Evolutionary conservation across 805 yeast genomes (phyloP), one percentile per base, ranked within the genome.

Genomic region (Hyphopichia homilentoma): DNA sequence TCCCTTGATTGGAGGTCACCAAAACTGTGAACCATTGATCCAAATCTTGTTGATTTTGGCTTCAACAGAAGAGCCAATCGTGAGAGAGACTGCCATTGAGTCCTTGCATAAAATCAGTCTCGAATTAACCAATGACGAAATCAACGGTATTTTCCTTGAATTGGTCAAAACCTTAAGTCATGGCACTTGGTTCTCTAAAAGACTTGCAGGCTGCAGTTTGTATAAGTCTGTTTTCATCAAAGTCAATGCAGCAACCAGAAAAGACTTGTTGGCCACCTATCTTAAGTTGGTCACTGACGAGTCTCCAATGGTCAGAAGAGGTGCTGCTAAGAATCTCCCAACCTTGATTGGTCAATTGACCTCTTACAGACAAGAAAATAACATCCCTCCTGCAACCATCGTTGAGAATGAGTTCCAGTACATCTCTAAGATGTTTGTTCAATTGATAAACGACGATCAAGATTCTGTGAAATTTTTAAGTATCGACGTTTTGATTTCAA

Each of bases 301-400:
- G 38, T 85, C 95, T 13, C 98, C 99, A 40, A 88, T 93, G 96
- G 97, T 93, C 14, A 80, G 96, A 60, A 81, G 97, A 54, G 84
- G 96, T 7, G 94, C 97, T 11, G 97, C 95, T 5, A 77, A 77
- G 25, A 77, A 83, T 50, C 72, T 93, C 45, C 96, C 98, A 3
- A 66, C 59, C 22, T 63, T 90, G 35, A 77, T 90, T 41, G 77
- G 80, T 43, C 61, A 76, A 32, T 54, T 66, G 44, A 63, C 70
- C 13, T 57, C 65, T 16, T 40, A 46, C 11, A 65, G 71, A 11
- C 70, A 69, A 29, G 54, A 57, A 4, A 36, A 40, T 16, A 50
- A 52, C 26, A 33, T 43, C 8, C 14, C 40, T 6, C 19, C 35
- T 7, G 59, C 67, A 16, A 48, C 54, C 29, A 52, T 54, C 34